Percentiles rank a stretch among this genome's conserved stretches.
Evolutionary conservation across 225 moss, liverwort and hornwort species (phyloP).

Genomic region (Antitrichia curtipendula): DNA sequence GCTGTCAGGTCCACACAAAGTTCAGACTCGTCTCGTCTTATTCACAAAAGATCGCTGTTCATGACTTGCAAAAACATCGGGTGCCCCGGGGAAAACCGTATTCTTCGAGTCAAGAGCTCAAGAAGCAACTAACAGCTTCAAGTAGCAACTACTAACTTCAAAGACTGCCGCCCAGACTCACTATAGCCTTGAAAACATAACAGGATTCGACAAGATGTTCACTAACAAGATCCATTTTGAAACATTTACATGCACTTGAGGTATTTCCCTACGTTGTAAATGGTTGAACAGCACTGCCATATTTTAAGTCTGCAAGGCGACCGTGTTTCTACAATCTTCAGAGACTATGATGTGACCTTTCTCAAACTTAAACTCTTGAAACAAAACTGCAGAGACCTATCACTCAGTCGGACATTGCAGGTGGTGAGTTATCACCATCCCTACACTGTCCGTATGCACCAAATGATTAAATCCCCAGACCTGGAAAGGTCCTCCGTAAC

Average conservation of each 20-base stretch:
- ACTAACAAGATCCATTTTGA: neutral
- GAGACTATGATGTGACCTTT: neutral
- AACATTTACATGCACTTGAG: neutral
- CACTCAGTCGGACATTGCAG: neutral
- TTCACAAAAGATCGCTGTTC: neutral
- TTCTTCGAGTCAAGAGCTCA: neutral
- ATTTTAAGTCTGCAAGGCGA: neutral
- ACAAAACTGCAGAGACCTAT: neutral
- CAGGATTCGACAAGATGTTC: neutral
- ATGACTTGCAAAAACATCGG: neutral
- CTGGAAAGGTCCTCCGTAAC: conserved; percentile 19
- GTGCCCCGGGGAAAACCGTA: neutral
- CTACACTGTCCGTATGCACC: neutral
- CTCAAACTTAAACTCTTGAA: neutral
- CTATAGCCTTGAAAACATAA: neutral
- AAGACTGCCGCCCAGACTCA: neutral
- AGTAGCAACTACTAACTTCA: neutral
- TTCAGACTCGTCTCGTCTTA: neutral
- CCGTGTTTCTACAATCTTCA: neutral
- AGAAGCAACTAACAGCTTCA: neutral
- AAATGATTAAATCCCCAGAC: conserved; percentile 7
- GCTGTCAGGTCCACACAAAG: neutral
- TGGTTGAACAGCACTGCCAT: neutral
- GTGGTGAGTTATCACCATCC: neutral
- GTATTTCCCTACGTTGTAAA: neutral